Base-by-base conservation (phyloP, 257 asterid species). In the Jasminum sambac region DNA sequence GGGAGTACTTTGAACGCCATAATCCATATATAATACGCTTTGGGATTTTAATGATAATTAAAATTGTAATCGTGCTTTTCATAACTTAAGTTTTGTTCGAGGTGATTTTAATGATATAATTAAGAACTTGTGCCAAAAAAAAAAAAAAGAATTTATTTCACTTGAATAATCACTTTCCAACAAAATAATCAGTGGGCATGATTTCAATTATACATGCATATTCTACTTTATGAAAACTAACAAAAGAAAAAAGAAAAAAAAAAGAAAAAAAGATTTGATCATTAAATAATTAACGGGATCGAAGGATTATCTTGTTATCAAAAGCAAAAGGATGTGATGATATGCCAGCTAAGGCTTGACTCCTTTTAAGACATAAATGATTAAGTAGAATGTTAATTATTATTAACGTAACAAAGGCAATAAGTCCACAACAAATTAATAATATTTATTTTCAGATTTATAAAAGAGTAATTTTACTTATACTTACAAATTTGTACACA, bases 301-400 rank as follows among this genome's bases (percentile, higher is more conserved):
- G 42, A 64, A 62, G 66, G 16, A 64, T 63, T 71, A 71, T 63
- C 64, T 63, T 64, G 73, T 58, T 38, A 65, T 30, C 43, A 65
- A 69, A 76, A 72, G 76, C 64, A 75, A 67, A 57, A 63, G 11
- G 52, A 26, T 60, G 19, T 58, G 61, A 69, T 73, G 67, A 66
- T 66, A 26, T 78, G 79, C 73, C 78, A 73, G 79, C 79, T 65
- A 73, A 73, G 39, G 37, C 68, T 63, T 63, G 55, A 66, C 74
- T 26, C 68, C 67, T 67, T 71, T 62, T 24, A 39, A 52, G 11
- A 64, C 63, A 6, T 48, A 72, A 50, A 63, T 46, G n/a, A 23
- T 63, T 52, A 64, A 64, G 30, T 55, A 30, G 59, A 30, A 30
- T 30, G 13, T 67, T 60, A 26, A 21, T 67, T 60, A 26, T 41